Conservation (phyloP, 163 green algal genomes). For the Scenedesmus sp. region DNA sequence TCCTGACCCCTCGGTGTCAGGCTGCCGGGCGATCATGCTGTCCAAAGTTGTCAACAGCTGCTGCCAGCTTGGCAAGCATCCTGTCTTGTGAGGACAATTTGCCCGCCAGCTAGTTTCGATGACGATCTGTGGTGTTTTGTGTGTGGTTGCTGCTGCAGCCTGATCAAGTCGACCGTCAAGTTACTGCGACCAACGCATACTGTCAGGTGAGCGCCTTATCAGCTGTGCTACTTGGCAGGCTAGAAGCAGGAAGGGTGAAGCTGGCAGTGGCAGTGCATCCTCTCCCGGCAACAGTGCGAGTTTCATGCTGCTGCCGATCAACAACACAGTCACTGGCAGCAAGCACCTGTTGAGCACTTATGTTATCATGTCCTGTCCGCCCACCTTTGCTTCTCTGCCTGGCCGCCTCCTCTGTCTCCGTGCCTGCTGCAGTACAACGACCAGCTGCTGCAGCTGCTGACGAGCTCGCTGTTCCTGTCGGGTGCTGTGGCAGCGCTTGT, state of each 20-base stretch:
- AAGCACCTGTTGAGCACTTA: no score
- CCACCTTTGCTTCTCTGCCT: not conserved
- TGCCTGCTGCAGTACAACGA: conserved; percentile 17
- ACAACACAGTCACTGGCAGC: no score
- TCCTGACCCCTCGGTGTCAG: no score
- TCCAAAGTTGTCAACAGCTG: not conserved
- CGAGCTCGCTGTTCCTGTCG: conserved; percentile 54
- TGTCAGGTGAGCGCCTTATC: conserved; percentile 9
- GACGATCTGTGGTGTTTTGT: not conserved
- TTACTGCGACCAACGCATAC: not conserved
- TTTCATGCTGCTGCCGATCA: no score
- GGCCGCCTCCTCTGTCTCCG: not conserved
- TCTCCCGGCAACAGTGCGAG: no score
- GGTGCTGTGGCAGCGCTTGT: conserved; percentile 53
- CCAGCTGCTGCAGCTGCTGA: conserved; percentile 51
- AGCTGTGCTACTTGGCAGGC: no score
- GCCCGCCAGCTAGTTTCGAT: no score
- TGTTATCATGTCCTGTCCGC: no score
- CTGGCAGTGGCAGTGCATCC: no score
- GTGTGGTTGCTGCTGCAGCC: conserved; percentile 33
- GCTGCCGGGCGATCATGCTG: not conserved
- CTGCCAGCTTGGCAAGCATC: not conserved
- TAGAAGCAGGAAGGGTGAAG: no score
- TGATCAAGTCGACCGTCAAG: not conserved
- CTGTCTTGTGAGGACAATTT: no score